Conservation (phyloP, 371 early-diverging fungal genomes). For the Catenaria anguillulae region DNA sequence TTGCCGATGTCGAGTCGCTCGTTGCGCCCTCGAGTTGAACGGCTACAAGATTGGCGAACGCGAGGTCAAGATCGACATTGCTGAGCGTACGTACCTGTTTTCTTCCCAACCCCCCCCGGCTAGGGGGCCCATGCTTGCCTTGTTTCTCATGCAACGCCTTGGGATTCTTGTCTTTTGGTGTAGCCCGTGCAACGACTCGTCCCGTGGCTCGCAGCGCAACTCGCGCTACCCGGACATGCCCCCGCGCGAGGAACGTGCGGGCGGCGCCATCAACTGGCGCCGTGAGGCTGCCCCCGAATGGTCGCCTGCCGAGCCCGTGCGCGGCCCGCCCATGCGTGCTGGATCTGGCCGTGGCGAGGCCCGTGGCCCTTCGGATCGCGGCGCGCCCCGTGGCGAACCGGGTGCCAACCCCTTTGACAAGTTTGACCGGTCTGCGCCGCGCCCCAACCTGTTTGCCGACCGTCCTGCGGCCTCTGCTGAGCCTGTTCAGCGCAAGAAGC, state of each 20-base stretch:
- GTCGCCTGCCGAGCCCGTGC: constrained; percentile 24
- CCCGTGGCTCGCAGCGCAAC: constrained; percentile 6
- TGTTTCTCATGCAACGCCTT: too few species aligned
- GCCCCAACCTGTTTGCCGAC: constrained; percentile 13
- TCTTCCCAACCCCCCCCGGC: too few species aligned
- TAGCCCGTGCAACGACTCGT: constrained; percentile 9
- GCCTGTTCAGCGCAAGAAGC: constrained; percentile 24
- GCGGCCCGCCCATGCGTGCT: constrained; percentile 25
- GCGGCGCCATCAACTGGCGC: constrained; percentile 33
- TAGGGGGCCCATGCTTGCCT: too few species aligned
- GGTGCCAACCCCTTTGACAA: constrained; percentile 6
- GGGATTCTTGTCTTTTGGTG: too few species aligned
- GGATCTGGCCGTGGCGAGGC: constrained; percentile 20
- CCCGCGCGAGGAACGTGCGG: constrained; percentile 19
- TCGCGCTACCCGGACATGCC: constrained; percentile 11
- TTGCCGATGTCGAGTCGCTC: constrained; percentile 66
- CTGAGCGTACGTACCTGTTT: constrained; percentile 67
- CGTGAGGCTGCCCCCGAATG: constrained; percentile 27
- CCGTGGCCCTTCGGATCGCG: constrained; percentile 12
- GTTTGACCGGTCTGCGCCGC: constrained; percentile 10
- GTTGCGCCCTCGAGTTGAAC: constrained; percentile 50
- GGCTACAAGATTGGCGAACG: constrained; percentile 53
- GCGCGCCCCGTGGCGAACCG: constrained; percentile 11
- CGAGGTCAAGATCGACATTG: constrained; percentile 64
- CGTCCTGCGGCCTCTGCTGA: not conserved